These are phyloP conservation scores for Heracleum sosnowskyi DNA, from an alignment of 129 eudicot genomes.

Conservation along the genomic window DNA sequence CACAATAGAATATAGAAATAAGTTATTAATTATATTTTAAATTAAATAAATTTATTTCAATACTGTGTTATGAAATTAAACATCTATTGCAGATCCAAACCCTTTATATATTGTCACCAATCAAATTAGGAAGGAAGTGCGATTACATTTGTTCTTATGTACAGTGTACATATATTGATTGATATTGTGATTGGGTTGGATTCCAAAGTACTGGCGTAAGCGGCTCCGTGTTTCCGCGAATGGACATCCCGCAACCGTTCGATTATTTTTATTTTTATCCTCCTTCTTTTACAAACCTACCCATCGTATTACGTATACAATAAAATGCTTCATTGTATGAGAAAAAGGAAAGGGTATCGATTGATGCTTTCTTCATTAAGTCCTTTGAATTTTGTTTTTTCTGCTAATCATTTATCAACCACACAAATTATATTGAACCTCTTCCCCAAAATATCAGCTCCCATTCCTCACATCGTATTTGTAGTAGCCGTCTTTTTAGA, in stretches of 20 bases:
- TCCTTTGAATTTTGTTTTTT: background rate
- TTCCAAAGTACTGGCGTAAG: constrained; percentile 68
- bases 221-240: constrained; percentile 97
- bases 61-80: no score
- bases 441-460: background rate
- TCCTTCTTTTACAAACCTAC: background rate
- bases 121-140: background rate
- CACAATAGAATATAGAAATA: no score
- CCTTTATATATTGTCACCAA: no score
- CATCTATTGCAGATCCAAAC: no score
- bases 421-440: background rate
- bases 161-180: background rate
- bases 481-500: no score
- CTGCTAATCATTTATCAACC: background rate
- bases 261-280: constrained; percentile 30
- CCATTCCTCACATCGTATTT: background rate
- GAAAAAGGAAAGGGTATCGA: background rate
- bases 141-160: background rate
- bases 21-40: no score
- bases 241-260: constrained; percentile 37
- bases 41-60: no score
- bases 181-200: constrained; percentile 14
- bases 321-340: background rate
- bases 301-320: background rate
- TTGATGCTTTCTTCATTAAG: background rate